Percentiles rank a stretch among this genome's conserved stretches.
Evolutionary conservation across 2,329 filamentous ascomycete species (phyloP).

Genomic region (Claviceps digitariae): DNA sequence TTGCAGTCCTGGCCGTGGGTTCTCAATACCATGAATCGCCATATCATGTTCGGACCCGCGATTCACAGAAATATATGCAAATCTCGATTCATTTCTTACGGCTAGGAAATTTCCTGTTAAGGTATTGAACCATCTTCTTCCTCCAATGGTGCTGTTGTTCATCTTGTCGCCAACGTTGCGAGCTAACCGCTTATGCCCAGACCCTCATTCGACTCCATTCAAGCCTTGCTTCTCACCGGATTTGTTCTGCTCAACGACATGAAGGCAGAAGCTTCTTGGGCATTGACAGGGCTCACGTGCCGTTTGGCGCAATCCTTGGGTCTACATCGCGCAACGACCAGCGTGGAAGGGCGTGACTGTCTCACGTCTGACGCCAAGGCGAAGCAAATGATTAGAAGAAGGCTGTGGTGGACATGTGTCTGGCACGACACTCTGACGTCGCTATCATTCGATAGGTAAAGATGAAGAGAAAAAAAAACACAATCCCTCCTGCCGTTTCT

Average conservation of each 20-base stretch:
- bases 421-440: conserved; percentile 56
- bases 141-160: conserved; percentile 25
- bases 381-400: conserved; percentile 42
- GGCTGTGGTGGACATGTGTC: conserved; percentile 50
- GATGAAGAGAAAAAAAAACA: neutral
- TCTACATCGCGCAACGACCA: conserved; percentile 34
- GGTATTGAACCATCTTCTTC: conserved; percentile 5
- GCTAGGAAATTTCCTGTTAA: conserved; percentile 47
- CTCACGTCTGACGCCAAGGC: conserved; percentile 28
- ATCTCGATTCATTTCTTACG: conserved; percentile 53
- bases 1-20: conserved; percentile 50
- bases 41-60: conserved; percentile 44
- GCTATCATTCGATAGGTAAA: conserved; percentile 48
- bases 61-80: conserved; percentile 48
- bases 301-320: conserved; percentile 52
- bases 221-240: conserved; percentile 47
- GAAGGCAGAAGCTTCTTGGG: conserved; percentile 57
- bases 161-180: neutral
- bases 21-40: conserved; percentile 54
- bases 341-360: conserved; percentile 31
- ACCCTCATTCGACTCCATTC: conserved; percentile 52
- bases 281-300: conserved; percentile 48
- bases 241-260: conserved; percentile 55
- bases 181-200: conserved; percentile 16
- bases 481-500: neutral